Percentiles rank a stretch among this genome's conserved stretches.
Evolutionary conservation across 2,329 filamentous ascomycete species (phyloP).

Genomic region (Sphaerulina vaccinii): DNA sequence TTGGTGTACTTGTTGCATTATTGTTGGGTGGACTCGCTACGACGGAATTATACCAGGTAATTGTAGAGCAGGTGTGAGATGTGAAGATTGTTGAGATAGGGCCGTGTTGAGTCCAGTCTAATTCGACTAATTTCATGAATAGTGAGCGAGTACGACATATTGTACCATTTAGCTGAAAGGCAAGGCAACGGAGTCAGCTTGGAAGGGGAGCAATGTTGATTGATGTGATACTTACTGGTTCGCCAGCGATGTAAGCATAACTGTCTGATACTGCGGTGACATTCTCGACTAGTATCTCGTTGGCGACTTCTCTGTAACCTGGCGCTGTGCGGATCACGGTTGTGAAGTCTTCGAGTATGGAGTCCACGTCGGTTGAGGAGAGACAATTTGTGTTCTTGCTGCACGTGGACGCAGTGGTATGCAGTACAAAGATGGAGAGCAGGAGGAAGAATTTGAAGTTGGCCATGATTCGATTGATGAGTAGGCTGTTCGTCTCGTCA

Average conservation of each 20-base stretch:
- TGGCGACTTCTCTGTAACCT: not conserved
- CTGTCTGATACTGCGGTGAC: slow-evolving; percentile 1
- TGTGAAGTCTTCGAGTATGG: not conserved
- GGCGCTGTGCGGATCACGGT: not conserved
- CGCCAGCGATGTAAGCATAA: not conserved
- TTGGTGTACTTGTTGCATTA: not conserved
- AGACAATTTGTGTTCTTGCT: not conserved
- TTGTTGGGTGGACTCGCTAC: not conserved
- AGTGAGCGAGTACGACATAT: not conserved
- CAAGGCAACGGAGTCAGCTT: not conserved
- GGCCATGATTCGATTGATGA: no score
- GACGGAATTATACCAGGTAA: slow-evolving; percentile 1
- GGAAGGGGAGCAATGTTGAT: no score
- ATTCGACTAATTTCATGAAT: not conserved
- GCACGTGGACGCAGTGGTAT: no score
- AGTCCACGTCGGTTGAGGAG: not conserved
- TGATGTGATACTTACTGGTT: not conserved
- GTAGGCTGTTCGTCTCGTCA: no score
- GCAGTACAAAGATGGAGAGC: no score
- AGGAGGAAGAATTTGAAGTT: no score
- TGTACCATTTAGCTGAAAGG: not conserved
- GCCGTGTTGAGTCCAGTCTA: not conserved
- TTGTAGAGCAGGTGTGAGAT: slow-evolving; percentile 1
- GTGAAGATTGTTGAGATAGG: not conserved
- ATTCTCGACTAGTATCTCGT: not conserved